These are phyloP conservation scores for Gamarada debralockiae DNA, from an alignment of 495 filamentous ascomycete genomes.

Conservation along the genomic window DNA sequence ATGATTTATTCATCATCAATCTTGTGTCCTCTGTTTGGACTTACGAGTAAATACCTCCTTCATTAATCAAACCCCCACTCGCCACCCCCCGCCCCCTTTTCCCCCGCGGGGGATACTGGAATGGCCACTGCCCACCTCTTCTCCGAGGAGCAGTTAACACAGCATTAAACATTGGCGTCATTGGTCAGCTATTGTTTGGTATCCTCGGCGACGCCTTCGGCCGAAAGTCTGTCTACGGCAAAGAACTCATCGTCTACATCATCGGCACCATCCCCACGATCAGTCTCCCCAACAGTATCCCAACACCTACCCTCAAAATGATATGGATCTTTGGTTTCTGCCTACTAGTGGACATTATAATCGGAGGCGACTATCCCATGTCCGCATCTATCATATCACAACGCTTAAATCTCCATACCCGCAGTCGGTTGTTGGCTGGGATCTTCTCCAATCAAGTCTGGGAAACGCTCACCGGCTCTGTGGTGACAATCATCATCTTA, in stretches of 20 bases:
- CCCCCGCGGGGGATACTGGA: not conserved
- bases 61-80: not conserved
- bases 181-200: constrained; percentile 73
- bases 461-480: constrained; percentile 64
- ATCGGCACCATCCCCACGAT: constrained; percentile 66
- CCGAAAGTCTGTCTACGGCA: constrained; percentile 72
- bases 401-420: not conserved
- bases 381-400: constrained; percentile 36
- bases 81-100: not conserved
- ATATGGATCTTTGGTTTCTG: not conserved
- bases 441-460: not conserved
- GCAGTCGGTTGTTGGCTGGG: not conserved
- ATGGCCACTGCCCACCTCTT: not conserved
- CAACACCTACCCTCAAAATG: not conserved
- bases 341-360: constrained; percentile 65
- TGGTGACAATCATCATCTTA: constrained; percentile 66
- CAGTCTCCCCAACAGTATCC: constrained; percentile 7
- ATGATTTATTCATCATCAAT: constrained; percentile 75
- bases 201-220: constrained; percentile 72
- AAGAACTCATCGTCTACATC: constrained; percentile 77
- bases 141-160: constrained; percentile 47
- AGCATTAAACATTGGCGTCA: constrained; percentile 66
- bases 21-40: constrained; percentile 41
- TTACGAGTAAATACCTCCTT: not conserved
- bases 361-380: constrained; percentile 74